phyloP scores from a whole-genome alignment of 2,329 filamentous ascomycete species.

The Cordyceps militaris region DNA sequence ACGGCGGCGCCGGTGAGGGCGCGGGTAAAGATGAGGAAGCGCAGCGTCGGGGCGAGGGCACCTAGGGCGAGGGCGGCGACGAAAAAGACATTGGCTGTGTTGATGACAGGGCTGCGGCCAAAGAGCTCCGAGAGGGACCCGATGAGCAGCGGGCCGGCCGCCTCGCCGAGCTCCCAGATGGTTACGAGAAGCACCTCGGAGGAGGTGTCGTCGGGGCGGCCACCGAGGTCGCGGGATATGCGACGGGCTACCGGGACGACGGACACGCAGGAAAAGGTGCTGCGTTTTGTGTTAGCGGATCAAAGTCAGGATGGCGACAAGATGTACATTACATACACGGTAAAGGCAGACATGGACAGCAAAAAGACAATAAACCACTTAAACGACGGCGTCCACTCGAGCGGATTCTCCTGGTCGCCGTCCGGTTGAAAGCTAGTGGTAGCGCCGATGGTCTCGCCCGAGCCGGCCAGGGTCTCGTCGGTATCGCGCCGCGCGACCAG shows the following conservation, averaged over 20 bases:
- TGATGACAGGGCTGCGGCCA: conserved; percentile 49
- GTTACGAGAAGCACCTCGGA: conserved; percentile 58
- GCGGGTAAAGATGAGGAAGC: conserved; percentile 45
- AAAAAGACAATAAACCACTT: conserved; percentile 11
- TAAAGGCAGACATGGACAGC: conserved; percentile 7
- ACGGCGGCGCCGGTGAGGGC: conserved; percentile 56
- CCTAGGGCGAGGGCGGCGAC: conserved; percentile 40
- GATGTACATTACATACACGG: background rate
- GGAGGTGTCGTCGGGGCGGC: conserved; percentile 33
- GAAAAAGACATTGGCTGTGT: conserved; percentile 45
- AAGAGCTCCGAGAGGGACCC: conserved; percentile 57
- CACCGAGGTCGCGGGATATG: conserved; percentile 42
- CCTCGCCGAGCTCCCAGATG: conserved; percentile 62
- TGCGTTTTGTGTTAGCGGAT: conserved; percentile 20
- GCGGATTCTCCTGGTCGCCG: conserved; percentile 15
- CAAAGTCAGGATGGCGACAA: background rate
- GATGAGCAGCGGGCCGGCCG: conserved; percentile 52
- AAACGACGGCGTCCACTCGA: conserved; percentile 3
- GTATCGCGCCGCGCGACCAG: background rate
- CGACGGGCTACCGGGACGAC: conserved; percentile 46
- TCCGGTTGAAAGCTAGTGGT: conserved; percentile 15
- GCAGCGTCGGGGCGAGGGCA: conserved; percentile 38
- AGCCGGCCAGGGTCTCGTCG: background rate
- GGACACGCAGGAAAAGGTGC: conserved; percentile 51
- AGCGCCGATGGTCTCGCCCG: background rate